A percentile compares a stretch with the other conserved stretches of the same genome.
These are phyloP conservation scores for Xylariomycetidae sp. DNA, from an alignment of 2,329 filamentous ascomycete genomes.

Conservation along the genomic window DNA sequence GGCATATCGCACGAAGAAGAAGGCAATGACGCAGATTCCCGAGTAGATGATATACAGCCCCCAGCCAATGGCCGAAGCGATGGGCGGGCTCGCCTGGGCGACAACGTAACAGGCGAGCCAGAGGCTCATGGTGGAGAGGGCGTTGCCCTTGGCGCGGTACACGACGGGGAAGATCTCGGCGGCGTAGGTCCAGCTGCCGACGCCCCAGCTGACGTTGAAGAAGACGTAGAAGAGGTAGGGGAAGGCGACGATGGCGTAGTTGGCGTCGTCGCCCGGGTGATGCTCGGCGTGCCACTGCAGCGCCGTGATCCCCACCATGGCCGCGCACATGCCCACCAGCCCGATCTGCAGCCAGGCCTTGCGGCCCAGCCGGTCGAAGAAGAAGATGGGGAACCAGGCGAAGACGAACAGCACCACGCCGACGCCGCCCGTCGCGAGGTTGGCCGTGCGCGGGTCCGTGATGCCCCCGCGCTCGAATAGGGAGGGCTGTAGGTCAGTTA, in stretches of 20 bases:
- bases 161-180: conserved; percentile 24
- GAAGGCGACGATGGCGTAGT: conserved; percentile 24
- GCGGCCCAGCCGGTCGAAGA: conserved; percentile 20
- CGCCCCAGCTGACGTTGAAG: conserved; percentile 27
- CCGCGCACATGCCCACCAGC: conserved; percentile 16
- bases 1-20: conserved; percentile 21
- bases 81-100: conserved; percentile 20
- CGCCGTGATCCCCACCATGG: conserved; percentile 18
- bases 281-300: conserved; percentile 19
- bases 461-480: conserved; percentile 17
- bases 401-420: conserved; percentile 19
- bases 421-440: conserved; percentile 18
- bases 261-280: conserved; percentile 16
- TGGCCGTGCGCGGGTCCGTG: conserved; percentile 15
- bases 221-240: conserved; percentile 25
- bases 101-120: conserved; percentile 24
- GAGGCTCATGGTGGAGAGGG: conserved; percentile 23
- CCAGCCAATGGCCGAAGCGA: conserved; percentile 20
- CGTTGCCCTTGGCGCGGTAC: conserved; percentile 18
- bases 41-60: conserved; percentile 22
- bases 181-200: conserved; percentile 25
- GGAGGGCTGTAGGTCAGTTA: conserved; percentile 7
- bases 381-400: conserved; percentile 20
- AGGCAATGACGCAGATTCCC: conserved; percentile 20
- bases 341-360: conserved; percentile 20